Percentiles rank a stretch among this genome's conserved stretches.
Evolutionary conservation across 2,329 filamentous ascomycete genomes (phyloP).

Genomic region (Neonectria hederae): DNA sequence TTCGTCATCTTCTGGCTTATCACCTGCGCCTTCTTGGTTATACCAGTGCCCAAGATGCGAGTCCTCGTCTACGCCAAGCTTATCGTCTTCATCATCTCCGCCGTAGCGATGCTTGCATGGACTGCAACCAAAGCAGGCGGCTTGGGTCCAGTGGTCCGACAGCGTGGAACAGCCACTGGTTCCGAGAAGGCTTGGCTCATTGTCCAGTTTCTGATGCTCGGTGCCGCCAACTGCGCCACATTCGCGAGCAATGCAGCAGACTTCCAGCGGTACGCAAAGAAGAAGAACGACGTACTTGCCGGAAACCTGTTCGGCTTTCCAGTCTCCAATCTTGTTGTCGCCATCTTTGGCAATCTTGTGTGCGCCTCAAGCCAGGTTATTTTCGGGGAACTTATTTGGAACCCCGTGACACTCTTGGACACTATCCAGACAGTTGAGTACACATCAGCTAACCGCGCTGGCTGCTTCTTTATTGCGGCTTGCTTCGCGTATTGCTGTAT

Average conservation of each 20-base stretch:
- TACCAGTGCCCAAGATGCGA: slow-evolving; percentile 42
- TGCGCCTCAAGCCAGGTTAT: slow-evolving; percentile 12
- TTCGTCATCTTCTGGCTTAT: slow-evolving; percentile 54
- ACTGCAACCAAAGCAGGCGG: slow-evolving; percentile 17
- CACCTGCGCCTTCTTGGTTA: slow-evolving; percentile 50
- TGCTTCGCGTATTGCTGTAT: slow-evolving; percentile 17
- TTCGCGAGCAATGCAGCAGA: slow-evolving; percentile 16
- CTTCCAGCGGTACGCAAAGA: slow-evolving; percentile 16
- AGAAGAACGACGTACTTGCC: slow-evolving; percentile 9
- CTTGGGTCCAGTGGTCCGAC: slow-evolving; percentile 5
- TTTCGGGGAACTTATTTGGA: slow-evolving; percentile 14
- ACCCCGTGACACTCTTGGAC: slow-evolving; percentile 10
- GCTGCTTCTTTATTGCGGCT: slow-evolving; percentile 18
- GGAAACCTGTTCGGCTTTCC: slow-evolving; percentile 13
- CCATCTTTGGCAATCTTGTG: slow-evolving; percentile 9
- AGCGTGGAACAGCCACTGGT: slow-evolving; percentile 4
- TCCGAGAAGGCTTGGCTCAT: slow-evolving; percentile 9
- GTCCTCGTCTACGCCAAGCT: slow-evolving; percentile 39
- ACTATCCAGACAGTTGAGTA: slow-evolving; percentile 2
- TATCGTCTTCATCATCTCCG: slow-evolving; percentile 49
- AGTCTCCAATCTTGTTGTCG: slow-evolving; percentile 6
- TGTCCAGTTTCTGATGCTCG: slow-evolving; percentile 3
- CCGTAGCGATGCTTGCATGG: slow-evolving; percentile 52
- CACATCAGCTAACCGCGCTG: slow-evolving; percentile 5
- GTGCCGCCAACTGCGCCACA: slow-evolving; percentile 10